phyloP scores from a whole-genome alignment of 306 rosid genomes.

The Vigna radiata region DNA sequence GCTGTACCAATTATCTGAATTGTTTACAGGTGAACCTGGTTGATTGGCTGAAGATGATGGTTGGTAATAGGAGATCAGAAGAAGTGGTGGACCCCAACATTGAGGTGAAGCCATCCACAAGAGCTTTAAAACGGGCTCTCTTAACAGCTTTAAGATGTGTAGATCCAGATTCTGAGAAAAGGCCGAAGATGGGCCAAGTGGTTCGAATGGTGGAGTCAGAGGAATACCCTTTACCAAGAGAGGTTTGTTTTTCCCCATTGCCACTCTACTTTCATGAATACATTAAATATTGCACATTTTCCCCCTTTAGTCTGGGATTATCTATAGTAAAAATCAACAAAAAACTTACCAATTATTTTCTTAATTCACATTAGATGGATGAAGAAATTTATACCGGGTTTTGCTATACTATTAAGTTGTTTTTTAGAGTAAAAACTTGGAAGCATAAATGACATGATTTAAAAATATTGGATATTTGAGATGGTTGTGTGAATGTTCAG shows the following conservation, averaged over 20 bases:
- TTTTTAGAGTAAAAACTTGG: no score
- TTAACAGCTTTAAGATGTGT: conserved; percentile 93
- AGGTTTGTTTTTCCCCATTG: conserved; percentile 54
- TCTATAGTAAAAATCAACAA: background rate
- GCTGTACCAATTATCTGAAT: conserved; percentile 32
- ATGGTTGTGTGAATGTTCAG: conserved; percentile 52
- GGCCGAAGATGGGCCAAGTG: conserved; percentile 94
- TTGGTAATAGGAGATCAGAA: conserved; percentile 87
- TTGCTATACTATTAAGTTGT: no score
- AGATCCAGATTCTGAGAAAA: conserved; percentile 92
- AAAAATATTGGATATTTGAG: conserved; percentile 1
- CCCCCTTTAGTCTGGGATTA: background rate
- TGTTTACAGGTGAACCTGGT: conserved; percentile 80
- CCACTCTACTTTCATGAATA: background rate
- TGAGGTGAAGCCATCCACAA: conserved; percentile 78
- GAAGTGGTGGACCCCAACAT: conserved; percentile 92
- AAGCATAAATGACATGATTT: background rate
- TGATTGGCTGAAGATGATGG: conserved; percentile 96
- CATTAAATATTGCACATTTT: background rate
- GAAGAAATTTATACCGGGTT: background rate
- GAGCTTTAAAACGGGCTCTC: conserved; percentile 85
- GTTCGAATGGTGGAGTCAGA: conserved; percentile 95
- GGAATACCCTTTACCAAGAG: conserved; percentile 86
- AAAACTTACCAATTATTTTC: background rate
- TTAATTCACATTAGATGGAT: background rate